phyloP scores from a whole-genome alignment of 805 yeast genomes.

The Priceomyces medius region DNA sequence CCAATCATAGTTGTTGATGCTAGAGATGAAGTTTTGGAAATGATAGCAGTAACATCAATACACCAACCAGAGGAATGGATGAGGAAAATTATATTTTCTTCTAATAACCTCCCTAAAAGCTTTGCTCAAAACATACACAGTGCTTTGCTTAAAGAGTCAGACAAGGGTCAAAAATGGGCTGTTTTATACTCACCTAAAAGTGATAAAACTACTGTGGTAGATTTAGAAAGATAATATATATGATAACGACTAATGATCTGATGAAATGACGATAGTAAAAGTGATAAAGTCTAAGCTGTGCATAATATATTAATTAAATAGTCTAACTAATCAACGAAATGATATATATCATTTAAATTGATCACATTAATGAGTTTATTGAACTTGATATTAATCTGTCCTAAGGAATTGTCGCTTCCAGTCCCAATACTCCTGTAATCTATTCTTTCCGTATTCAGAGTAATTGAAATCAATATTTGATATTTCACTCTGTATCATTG shows the following conservation, averaged over 20 bases:
- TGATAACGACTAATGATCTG: slow-evolving; percentile 6
- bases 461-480: slow-evolving; percentile 75
- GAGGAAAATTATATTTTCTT: slow-evolving; percentile 75
- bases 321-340: not conserved
- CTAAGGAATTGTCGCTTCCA: slow-evolving; percentile 49
- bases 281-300: not conserved
- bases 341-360: too few relatives aligned
- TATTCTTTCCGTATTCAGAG: slow-evolving; percentile 53
- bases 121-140: slow-evolving; percentile 73
- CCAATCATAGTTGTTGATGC: slow-evolving; percentile 80
- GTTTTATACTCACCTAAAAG: slow-evolving; percentile 77
- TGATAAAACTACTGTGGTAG: slow-evolving; percentile 55
- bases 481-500: slow-evolving; percentile 67
- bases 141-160: slow-evolving; percentile 69
- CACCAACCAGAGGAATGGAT: slow-evolving; percentile 78
- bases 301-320: not conserved
- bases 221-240: slow-evolving; percentile 54
- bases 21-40: slow-evolving; percentile 80
- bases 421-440: slow-evolving; percentile 66
- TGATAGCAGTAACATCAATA: slow-evolving; percentile 76
- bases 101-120: slow-evolving; percentile 76
- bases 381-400: slow-evolving; percentile 1
- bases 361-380: too few relatives aligned
- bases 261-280: slow-evolving; percentile 2
- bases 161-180: slow-evolving; percentile 72